phyloP scores from a whole-genome alignment of 176 grass and related monocot species.

The Carex cristatella region DNA sequence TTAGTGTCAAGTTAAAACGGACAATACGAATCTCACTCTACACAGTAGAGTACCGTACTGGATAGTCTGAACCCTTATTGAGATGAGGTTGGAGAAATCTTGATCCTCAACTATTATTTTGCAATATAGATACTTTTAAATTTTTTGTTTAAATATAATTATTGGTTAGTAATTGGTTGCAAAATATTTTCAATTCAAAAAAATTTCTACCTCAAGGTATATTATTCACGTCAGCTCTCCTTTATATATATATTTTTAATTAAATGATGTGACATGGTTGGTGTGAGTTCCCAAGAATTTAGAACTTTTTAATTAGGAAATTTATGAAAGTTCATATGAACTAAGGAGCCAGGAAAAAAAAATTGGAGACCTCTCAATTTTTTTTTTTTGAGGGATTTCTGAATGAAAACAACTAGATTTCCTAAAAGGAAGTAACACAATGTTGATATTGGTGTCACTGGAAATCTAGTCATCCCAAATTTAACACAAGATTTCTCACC shows the following conservation, averaged over 20 bases:
- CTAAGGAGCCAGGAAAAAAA: too few relatives aligned
- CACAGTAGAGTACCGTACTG: too few relatives aligned
- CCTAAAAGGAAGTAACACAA: background rate
- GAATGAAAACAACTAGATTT: background rate
- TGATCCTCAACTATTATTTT: too few relatives aligned
- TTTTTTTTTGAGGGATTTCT: background rate
- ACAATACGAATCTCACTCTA: too few relatives aligned
- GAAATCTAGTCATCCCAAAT: constrained; percentile 16
- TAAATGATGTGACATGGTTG: background rate
- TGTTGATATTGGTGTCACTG: background rate
- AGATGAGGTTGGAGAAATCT: too few relatives aligned
- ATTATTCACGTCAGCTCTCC: background rate
- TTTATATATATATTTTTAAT: background rate
- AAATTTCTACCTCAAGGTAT: too few relatives aligned
- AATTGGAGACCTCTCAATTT: too few relatives aligned
- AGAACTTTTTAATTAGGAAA: background rate
- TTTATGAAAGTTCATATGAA: background rate
- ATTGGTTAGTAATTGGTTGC: background rate
- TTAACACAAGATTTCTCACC: constrained; percentile 1
- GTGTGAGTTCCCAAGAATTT: background rate
- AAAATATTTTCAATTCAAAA: background rate
- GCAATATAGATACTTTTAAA: too few relatives aligned
- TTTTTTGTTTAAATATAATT: background rate
- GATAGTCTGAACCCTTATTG: too few relatives aligned
- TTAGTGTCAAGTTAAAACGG: too few relatives aligned